These are phyloP conservation scores for Quercus agrifolia DNA, from an alignment of 306 rosid species.

Conservation along the genomic window DNA sequence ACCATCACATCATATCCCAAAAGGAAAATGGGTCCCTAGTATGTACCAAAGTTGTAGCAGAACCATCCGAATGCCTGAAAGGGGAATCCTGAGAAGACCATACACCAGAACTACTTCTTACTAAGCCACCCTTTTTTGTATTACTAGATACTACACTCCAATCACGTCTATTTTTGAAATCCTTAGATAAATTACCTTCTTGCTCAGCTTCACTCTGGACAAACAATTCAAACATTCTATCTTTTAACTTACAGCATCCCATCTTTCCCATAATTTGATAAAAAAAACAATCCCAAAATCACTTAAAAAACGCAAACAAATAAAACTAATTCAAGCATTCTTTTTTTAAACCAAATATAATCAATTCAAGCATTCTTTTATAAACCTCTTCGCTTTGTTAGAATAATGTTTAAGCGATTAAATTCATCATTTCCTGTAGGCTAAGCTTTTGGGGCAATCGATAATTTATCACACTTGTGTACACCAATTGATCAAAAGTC, in stretches of 20 bases:
- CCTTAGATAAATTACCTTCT: slow-evolving; percentile 15
- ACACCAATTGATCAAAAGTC: neutral
- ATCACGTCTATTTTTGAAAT: slow-evolving; percentile 24
- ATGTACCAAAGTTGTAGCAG: slow-evolving; percentile 42
- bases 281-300: neutral
- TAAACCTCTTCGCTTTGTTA: too few relatives aligned
- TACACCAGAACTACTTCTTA: slow-evolving; percentile 32
- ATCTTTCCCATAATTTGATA: neutral
- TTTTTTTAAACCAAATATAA: too few relatives aligned
- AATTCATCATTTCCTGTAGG: too few relatives aligned
- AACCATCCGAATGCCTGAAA: slow-evolving; percentile 31
- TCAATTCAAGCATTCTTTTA: too few relatives aligned
- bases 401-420: too few relatives aligned
- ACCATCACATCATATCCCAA: neutral
- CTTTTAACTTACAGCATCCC: neutral
- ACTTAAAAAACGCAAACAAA: neutral
- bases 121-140: slow-evolving; percentile 33
- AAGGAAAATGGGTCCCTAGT: slow-evolving; percentile 16
- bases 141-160: slow-evolving; percentile 28
- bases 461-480: too few relatives aligned
- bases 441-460: too few relatives aligned
- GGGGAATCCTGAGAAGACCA: slow-evolving; percentile 60
- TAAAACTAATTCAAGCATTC: too few relatives aligned
- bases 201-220: slow-evolving; percentile 78
- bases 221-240: neutral